phyloP scores from a whole-genome alignment of 176 grass and related monocot genomes.

The Olyra latifolia region DNA sequence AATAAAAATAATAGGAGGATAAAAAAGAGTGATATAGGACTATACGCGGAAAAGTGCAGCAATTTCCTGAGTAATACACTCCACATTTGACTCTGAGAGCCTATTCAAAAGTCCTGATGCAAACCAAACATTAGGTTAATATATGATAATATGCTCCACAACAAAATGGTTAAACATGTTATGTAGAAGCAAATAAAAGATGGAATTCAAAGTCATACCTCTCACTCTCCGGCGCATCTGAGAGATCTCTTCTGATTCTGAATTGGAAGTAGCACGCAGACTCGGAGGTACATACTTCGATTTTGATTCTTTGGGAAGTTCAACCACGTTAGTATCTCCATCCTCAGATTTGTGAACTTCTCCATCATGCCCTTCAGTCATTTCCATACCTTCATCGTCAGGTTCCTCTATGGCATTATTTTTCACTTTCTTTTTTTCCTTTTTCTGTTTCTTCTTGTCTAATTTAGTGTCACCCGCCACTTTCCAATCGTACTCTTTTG shows the following conservation, averaged over 20 bases:
- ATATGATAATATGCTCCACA: slow-evolving; percentile 6
- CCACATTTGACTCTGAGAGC: slow-evolving; percentile 80
- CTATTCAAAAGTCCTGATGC: slow-evolving; percentile 77
- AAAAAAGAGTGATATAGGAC: background rate
- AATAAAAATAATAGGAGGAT: slow-evolving; percentile 18
- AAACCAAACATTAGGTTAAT: slow-evolving; percentile 36
- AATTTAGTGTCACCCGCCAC: background rate
- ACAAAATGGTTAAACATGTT: background rate
- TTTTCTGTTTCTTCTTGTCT: slow-evolving; percentile 45
- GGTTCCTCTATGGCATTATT: slow-evolving; percentile 34
- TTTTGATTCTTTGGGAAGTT: slow-evolving; percentile 39
- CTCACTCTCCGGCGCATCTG: slow-evolving; percentile 64
- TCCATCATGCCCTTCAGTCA: slow-evolving; percentile 29
- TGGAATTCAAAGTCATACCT: slow-evolving; percentile 38
- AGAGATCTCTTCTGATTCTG: slow-evolving; percentile 75
- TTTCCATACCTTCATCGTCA: slow-evolving; percentile 22
- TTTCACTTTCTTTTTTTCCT: slow-evolving; percentile 48
- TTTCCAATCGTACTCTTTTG: slow-evolving; percentile 25
- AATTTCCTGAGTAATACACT: slow-evolving; percentile 87
- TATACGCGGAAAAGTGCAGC: slow-evolving; percentile 68
- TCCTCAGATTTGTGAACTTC: slow-evolving; percentile 20
- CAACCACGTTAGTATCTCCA: slow-evolving; percentile 29
- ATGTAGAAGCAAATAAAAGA: slow-evolving; percentile 8
- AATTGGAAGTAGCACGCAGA: slow-evolving; percentile 44
- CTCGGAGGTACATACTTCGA: slow-evolving; percentile 71